Percentiles rank a stretch among this genome's conserved stretches.
These are phyloP conservation scores for Suillus clintonianus DNA, from an alignment of 768 basidiomycete genomes.

Conservation along the genomic window DNA sequence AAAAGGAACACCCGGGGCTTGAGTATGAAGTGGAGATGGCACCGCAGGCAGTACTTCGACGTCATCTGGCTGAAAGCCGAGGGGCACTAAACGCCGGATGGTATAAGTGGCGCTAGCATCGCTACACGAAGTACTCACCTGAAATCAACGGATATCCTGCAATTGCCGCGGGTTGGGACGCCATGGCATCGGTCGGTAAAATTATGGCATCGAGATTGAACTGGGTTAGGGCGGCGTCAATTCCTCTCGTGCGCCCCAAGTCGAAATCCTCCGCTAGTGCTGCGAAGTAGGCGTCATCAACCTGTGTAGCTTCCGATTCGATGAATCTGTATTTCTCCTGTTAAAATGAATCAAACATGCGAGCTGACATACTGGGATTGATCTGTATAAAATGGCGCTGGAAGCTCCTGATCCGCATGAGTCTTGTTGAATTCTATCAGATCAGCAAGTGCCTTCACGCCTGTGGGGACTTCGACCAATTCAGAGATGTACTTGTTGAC, in stretches of 20 bases:
- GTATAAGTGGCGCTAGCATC: not conserved
- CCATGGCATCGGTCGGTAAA: slow-evolving; percentile 37
- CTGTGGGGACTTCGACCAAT: slow-evolving; percentile 53
- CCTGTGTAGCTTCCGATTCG: slow-evolving; percentile 20
- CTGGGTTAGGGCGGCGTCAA: slow-evolving; percentile 50
- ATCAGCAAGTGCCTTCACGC: slow-evolving; percentile 55
- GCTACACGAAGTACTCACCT: slow-evolving; percentile 17
- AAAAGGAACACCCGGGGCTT: slow-evolving; percentile 42
- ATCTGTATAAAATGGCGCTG: slow-evolving; percentile 28
- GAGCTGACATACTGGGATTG: slow-evolving; percentile 32
- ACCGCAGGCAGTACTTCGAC: slow-evolving; percentile 27
- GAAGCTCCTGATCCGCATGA: slow-evolving; percentile 46
- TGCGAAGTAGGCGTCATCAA: slow-evolving; percentile 39
- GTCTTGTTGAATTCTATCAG: slow-evolving; percentile 55
- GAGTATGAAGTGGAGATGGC: slow-evolving; percentile 36
- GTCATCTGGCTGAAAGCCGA: slow-evolving; percentile 39
- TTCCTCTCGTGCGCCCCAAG: slow-evolving; percentile 52
- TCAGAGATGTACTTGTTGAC: slow-evolving; percentile 42
- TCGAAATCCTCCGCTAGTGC: slow-evolving; percentile 47
- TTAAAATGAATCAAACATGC: not conserved
- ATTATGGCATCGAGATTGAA: slow-evolving; percentile 54
- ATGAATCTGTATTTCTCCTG: slow-evolving; percentile 20
- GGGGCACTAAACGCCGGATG: slow-evolving; percentile 43
- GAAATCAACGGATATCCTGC: slow-evolving; percentile 40
- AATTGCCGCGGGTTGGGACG: slow-evolving; percentile 31